A percentile compares a stretch with the other conserved stretches of the same genome.
Evolutionary conservation across 257 asterid genomes (phyloP).

Genomic region (Henckelia pumila): DNA sequence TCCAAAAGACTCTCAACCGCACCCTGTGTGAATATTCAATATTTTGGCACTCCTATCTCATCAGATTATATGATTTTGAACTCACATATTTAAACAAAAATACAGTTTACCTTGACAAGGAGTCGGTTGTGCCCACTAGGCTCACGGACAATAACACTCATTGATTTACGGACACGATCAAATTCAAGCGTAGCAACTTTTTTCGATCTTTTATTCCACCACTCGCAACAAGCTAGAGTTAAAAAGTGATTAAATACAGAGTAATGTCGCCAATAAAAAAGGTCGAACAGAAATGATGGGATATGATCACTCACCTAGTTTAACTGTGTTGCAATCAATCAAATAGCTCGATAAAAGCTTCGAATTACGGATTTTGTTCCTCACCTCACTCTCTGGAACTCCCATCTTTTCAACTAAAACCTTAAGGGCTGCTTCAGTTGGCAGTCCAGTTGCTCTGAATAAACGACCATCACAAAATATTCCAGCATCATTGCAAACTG

Average conservation of each 20-base stretch:
- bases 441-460: conserved; percentile 71
- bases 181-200: conserved; percentile 79
- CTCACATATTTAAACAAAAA: background rate
- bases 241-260: conserved; percentile 18
- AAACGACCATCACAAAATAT: conserved; percentile 54
- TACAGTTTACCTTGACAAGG: conserved; percentile 83
- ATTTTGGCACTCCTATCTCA: background rate
- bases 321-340: conserved; percentile 56
- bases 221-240: conserved; percentile 60
- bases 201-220: conserved; percentile 73
- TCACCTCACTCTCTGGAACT: conserved; percentile 52
- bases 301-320: conserved; percentile 47
- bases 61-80: background rate
- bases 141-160: conserved; percentile 74
- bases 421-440: conserved; percentile 92
- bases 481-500: conserved; percentile 83
- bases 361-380: conserved; percentile 43
- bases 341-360: conserved; percentile 51
- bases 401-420: conserved; percentile 93
- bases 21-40: conserved; percentile 50
- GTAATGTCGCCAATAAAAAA: conserved; percentile 6
- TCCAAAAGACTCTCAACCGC: conserved; percentile 91
- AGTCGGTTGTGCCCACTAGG: conserved; percentile 61
- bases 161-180: conserved; percentile 85
- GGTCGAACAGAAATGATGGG: background rate